Evolutionary conservation across 345 rosid species (phyloP).

Genomic region (Hibiscus tridactylites): DNA sequence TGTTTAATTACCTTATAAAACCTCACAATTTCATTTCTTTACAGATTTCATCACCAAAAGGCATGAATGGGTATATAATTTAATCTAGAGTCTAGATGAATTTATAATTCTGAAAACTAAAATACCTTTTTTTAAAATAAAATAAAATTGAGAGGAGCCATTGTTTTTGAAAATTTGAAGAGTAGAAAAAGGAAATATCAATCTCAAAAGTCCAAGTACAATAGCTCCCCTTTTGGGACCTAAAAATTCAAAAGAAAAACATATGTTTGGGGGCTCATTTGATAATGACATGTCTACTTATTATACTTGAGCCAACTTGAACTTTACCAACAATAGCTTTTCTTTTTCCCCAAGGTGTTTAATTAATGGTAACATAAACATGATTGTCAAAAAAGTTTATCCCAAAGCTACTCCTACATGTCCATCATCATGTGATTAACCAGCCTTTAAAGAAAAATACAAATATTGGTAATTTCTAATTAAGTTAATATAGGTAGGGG

Average conservation of each 20-base stretch:
- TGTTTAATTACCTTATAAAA: no score
- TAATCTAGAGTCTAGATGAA: no score
- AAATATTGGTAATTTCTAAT: not conserved
- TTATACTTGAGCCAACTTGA: not conserved
- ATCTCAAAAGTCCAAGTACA: not conserved
- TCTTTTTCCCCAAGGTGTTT: not conserved
- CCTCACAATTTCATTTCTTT: no score
- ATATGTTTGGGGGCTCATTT: not conserved
- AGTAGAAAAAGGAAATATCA: not conserved
- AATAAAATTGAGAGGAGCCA: not conserved
- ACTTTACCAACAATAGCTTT: not conserved
- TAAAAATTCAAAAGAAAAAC: not conserved
- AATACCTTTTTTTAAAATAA: not conserved
- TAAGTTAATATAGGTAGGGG: not conserved
- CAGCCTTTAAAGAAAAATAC: not conserved
- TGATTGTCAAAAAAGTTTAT: not conserved
- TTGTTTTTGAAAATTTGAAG: not conserved
- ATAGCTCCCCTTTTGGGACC: not conserved
- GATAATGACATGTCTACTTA: not conserved
- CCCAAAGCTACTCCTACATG: not conserved
- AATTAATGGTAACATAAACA: not conserved
- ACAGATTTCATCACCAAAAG: no score
- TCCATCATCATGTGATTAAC: not conserved
- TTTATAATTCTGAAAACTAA: not conserved
- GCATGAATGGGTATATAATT: no score